Percentiles rank a stretch among this genome's conserved stretches.
Evolutionary conservation across 2,329 filamentous ascomycete genomes (phyloP).

Genomic region (Westerdykella sp.): DNA sequence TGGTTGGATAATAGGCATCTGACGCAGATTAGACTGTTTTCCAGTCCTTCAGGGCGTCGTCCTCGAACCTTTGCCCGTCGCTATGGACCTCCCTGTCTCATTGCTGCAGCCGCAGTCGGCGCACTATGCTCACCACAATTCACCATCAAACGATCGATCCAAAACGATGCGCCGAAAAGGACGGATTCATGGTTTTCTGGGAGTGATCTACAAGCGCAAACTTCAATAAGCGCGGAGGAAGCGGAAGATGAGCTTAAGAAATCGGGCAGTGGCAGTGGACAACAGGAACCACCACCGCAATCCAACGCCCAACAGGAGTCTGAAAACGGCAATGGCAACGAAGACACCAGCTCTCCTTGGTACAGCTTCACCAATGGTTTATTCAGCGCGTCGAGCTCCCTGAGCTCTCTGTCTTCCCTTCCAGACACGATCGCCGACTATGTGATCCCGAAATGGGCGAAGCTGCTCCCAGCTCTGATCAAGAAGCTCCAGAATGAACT

Average conservation of each 20-base stretch:
- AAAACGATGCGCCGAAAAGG: conserved; percentile 24
- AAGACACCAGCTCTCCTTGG: conserved; percentile 21
- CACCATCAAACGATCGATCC: conserved; percentile 17
- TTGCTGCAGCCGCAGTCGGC: conserved; percentile 19
- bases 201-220: conserved; percentile 9
- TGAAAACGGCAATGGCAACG: conserved; percentile 7
- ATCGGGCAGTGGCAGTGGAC: conserved; percentile 14
- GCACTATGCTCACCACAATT: conserved; percentile 13
- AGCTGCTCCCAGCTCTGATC: conserved; percentile 66
- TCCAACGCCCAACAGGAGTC: conserved; percentile 22
- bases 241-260: conserved; percentile 14
- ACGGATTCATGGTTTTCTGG: conserved; percentile 13
- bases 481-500: conserved; percentile 82
- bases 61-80: conserved; percentile 13
- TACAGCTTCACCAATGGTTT: conserved; percentile 28
- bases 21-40: conserved; percentile 13
- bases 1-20: conserved; percentile 6
- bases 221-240: conserved; percentile 15
- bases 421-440: conserved; percentile 57
- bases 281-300: conserved; percentile 32
- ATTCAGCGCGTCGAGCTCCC: conserved; percentile 20
- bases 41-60: conserved; percentile 12
- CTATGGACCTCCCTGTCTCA: conserved; percentile 26
- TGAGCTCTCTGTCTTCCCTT: conserved; percentile 32
- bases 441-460: conserved; percentile 79